Evolutionary conservation across 495 filamentous ascomycete species (phyloP), one percentile per base, ranked within the genome.

Genomic region (Amphirosellinia nigrospora): DNA sequence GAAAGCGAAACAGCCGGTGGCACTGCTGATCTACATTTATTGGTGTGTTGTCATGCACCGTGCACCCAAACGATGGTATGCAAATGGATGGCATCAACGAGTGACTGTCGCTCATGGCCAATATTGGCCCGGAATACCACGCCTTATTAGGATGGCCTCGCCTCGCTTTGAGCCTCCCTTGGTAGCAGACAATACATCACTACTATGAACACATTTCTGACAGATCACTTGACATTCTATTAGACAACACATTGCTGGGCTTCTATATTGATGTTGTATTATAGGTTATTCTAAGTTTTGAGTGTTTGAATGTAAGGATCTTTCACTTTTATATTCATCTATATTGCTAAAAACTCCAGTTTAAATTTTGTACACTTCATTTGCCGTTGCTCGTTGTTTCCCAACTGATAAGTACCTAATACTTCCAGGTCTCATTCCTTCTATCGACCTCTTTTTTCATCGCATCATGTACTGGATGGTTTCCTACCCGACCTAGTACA

Each of bases 31-130:
- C 38, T 72, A 75, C 26, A 32, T 73, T 11, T 71, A 77, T 56
- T 75, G 73, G 73, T 77, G 75, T 65, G 63, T 52, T 41, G 55
- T 77, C 28, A 75, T 74, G 75, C 64, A 72, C 50, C 60, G 70
- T 36, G 56, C 73, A 30, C 73, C 73, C 15, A 71, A 38, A 39
- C 61, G 70, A 13, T 74, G 75, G 73, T 75, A 72, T 41, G 65
- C 66, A 60, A 61, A 68, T 26, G 68, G 70, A 2, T 76, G 74
- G 75, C 67, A 72, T 32, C 64, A 61, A 39, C 63, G 70, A 10
- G 65, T 72, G 39, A 68, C 74, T 13, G 4, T 15, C 1, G 64
- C 66, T 46, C 13, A 77, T 75, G 61, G 45, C 52, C 21, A 13
- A 69, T 7, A 41, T 77, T 10, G 75, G 71, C 11, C 53, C 63